A percentile compares a stretch with the other conserved stretches of the same genome.
Conservation (phyloP, 2,329 filamentous ascomycete genomes). For the Talaromyces amestolkiae region DNA sequence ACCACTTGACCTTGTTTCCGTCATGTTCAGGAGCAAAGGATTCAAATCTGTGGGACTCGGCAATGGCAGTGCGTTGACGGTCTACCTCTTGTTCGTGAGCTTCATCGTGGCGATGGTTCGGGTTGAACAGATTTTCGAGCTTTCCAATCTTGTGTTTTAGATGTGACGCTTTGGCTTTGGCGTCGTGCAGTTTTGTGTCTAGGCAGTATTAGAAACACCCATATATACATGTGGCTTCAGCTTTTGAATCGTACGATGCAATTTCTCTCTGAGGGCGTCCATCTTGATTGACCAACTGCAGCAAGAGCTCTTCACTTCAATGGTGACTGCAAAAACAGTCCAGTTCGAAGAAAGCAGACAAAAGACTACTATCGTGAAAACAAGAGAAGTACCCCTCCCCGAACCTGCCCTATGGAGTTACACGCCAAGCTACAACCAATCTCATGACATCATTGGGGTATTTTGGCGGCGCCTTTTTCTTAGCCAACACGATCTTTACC, state of each 20-base stretch:
- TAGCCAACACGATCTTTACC: not conserved
- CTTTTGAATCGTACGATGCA: conserved; percentile 9
- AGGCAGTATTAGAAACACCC: not conserved
- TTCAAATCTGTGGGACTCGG: conserved; percentile 74
- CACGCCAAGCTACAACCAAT: not conserved
- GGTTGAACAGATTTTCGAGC: conserved; percentile 69
- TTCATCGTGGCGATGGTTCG: conserved; percentile 84
- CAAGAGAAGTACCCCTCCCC: not conserved
- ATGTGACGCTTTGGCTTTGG: conserved; percentile 30
- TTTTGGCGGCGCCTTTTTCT: not conserved
- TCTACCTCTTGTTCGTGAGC: conserved; percentile 84
- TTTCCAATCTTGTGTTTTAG: conserved; percentile 64
- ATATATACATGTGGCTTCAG: not conserved
- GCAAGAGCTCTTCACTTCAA: not conserved
- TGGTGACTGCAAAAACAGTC: not conserved
- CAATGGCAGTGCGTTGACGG: conserved; percentile 62
- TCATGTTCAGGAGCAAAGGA: conserved; percentile 87
- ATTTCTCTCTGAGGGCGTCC: conserved; percentile 17
- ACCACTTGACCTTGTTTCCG: conserved; percentile 91
- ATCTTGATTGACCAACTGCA: conserved; percentile 8
- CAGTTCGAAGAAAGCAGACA: not conserved
- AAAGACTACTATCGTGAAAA: not conserved
- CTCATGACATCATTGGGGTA: conserved; percentile 5
- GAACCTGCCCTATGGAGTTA: not conserved
- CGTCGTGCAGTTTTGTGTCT: conserved; percentile 16